Conservation (phyloP, 768 basidiomycete genomes). For the Pleurotus sapidus region DNA sequence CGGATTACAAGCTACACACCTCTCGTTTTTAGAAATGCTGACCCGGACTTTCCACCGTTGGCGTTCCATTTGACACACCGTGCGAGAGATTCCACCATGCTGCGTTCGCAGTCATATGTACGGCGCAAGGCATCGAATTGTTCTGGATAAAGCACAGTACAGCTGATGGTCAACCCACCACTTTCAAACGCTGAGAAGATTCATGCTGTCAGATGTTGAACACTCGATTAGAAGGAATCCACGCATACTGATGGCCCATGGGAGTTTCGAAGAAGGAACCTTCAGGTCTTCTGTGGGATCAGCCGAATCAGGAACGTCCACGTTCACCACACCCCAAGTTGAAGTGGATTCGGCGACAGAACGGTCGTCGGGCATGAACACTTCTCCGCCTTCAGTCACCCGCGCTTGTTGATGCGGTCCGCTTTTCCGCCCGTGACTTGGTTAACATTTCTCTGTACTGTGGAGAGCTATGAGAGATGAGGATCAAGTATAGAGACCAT, state of each 20-base stretch:
- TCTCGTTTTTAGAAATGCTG: constrained; percentile 93
- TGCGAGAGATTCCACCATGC: constrained; percentile 90
- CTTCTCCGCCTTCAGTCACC: constrained; percentile 67
- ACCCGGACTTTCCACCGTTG: constrained; percentile 94
- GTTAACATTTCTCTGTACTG: constrained; percentile 79
- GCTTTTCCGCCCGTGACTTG: constrained; percentile 76
- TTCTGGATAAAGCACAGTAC: constrained; percentile 92
- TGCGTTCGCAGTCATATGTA: constrained; percentile 91
- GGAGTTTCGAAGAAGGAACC: constrained; percentile 73
- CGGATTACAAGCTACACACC: constrained; percentile 41
- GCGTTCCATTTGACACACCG: constrained; percentile 97
- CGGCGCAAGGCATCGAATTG: constrained; percentile 93
- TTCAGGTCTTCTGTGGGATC: constrained; percentile 78
- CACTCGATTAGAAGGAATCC: too few relatives aligned
- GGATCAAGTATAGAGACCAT: not conserved
- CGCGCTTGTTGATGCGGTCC: constrained; percentile 58
- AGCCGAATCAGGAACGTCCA: constrained; percentile 61
- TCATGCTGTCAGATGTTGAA: too few relatives aligned
- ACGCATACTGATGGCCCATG: constrained; percentile 76
- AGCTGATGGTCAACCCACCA: constrained; percentile 86
- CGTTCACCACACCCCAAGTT: constrained; percentile 90
- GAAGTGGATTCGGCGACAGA: constrained; percentile 82
- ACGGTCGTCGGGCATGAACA: constrained; percentile 90
- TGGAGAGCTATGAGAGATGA: constrained; percentile 53
- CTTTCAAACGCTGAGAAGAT: constrained; percentile 77